phyloP scores from a whole-genome alignment of 2,329 filamentous ascomycete genomes.

The Cladophialophora chaetospira region DNA sequence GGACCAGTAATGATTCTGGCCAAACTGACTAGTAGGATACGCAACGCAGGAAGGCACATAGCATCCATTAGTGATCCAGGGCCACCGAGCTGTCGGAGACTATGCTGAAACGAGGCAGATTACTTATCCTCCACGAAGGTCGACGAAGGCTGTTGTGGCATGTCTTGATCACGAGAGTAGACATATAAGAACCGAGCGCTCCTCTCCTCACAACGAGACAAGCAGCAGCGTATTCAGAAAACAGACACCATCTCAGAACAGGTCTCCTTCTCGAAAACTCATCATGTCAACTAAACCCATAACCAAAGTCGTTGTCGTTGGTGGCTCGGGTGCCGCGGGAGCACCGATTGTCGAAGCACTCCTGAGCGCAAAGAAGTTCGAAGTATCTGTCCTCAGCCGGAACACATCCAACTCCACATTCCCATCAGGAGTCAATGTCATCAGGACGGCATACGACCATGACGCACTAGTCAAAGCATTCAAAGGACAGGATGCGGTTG shows the following conservation, averaged over 20 bases:
- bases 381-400: conserved; percentile 36
- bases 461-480: conserved; percentile 33
- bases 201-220: neutral
- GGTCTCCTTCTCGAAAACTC: neutral
- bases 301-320: conserved; percentile 13
- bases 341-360: conserved; percentile 5
- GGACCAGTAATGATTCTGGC: neutral
- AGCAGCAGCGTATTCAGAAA: neutral
- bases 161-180: neutral
- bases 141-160: neutral
- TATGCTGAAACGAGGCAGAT: neutral
- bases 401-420: conserved; percentile 28
- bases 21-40: neutral
- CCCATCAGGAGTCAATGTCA: conserved; percentile 28
- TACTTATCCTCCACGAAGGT: neutral
- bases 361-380: conserved; percentile 22
- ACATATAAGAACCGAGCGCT: neutral
- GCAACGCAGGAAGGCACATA: neutral
- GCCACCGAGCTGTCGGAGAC: neutral
- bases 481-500: conserved; percentile 35
- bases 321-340: conserved; percentile 6
- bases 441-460: conserved; percentile 35
- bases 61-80: neutral
- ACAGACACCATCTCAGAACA: neutral
- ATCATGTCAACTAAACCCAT: conserved; percentile 10